Base-by-base conservation (phyloP, 164 flowering plant genomes). In the Echeveria elegans region DNA sequence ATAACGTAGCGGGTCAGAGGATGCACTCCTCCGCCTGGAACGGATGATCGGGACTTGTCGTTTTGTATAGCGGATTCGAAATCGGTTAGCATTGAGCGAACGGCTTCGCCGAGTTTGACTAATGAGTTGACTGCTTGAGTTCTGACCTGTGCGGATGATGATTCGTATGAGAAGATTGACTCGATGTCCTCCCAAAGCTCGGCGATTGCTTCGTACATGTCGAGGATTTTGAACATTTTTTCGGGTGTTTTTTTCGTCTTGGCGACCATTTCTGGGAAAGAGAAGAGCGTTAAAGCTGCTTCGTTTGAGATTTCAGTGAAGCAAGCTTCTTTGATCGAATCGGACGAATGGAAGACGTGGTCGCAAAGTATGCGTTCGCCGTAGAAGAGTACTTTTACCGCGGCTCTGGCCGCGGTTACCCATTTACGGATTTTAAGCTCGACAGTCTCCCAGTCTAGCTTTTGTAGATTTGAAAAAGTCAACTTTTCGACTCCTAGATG, bases 341-440 rank as follows among this genome's bases (percentile, higher is more conserved):
- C 72, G 0, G 92, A 84, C 1, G 82, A 23, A 1, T 85, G 73
- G 74, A 90, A 90, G 8, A 90, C 86, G 48, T 77, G 69, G 61
- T 90, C 90, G 66, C 89, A 84, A 63, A 90, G 83, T 11, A 85
- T 68, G 53, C 87, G 70, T 74, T 90, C 95, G 8, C 87, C 84
- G 71, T 41, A 37, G 53, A 90, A 88, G 34, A 90, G 76, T 0
- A 83, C 73, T 38, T 74, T 79, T 0, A 88, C 85, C 1, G 89
- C 77, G 6, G 74, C 29, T 43, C 72, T 80, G 1, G 80, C 78
- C 0, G 86, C 86, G 48, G 69, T 70, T 34, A 90, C 64, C 97
- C 97, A 90, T 67, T 24, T 61, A 58, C 73, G 81, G 72, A 83
- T 82, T 50, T 84, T 90, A 16, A 56, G 0, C 31, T 87, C 86